Evolutionary conservation across 2,329 filamentous ascomycete genomes (phyloP), one percentile per base, ranked within the genome.

Genomic region (Trichoderma sp.): DNA sequence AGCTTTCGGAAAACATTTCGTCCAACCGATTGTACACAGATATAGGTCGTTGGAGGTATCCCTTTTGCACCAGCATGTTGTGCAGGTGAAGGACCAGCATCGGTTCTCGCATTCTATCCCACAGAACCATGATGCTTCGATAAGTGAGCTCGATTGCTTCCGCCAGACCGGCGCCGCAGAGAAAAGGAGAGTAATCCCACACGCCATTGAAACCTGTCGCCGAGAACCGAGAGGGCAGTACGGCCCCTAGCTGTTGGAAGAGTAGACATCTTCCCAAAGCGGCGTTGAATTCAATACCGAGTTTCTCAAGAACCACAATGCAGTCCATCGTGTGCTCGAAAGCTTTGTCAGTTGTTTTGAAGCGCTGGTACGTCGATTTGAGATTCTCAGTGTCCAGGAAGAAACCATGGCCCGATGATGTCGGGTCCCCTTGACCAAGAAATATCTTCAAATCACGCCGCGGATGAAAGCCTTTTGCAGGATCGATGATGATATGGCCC

Each of bases 101-200:
- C 1, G 82, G 77, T 57, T 86, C 84, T 0, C 78, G 79, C 0
- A 83, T 75, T 4, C 59, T 70, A 11, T 86, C 84, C 81, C 81
- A 84, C 0, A 86, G 8, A 0, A 72, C 3, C 72, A 85, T 77
- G 32, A 76, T 74, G 9, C 76, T 63, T 3, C 74, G 73, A 71
- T 84, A 85, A 0, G 79, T 73, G 20, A 84, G 65, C 36, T 84
- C 81, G 0, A 87, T 78, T 1, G 76, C 82, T 73, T 87, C 84
- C 62, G 79, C 76, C 7, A 87, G 77, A 0, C 84, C 83, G 12
- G 80, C 80, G 17, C 84, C 85, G 47, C 84, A 86, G 3, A 86
- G 78, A 47, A 82, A 86, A 0, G 85, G 85, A 3, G 83, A 87
- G 69, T 84, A 85, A 20, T 84, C 81, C 81, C 82, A 86, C 1